These are phyloP conservation scores for Crotalaria pallida DNA, from an alignment of 306 rosid genomes.

Conservation along the genomic window DNA sequence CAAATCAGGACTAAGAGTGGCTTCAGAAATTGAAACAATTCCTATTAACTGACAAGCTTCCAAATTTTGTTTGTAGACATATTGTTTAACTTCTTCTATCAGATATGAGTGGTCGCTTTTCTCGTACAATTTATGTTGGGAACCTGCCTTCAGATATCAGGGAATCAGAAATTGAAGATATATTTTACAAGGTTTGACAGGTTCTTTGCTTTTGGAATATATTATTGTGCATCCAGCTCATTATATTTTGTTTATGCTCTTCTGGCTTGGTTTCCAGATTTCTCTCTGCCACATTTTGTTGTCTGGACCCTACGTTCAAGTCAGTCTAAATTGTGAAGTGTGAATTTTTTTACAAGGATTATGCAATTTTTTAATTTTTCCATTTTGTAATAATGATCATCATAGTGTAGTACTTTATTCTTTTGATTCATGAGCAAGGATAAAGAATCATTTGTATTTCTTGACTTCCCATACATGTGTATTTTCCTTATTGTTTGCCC, in stretches of 20 bases:
- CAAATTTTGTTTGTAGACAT: conserved; percentile 44
- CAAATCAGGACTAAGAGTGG: conserved; percentile 31
- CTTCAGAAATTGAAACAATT: conserved; percentile 14
- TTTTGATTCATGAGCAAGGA: neutral
- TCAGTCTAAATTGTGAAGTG: neutral
- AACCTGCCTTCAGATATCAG: conserved; percentile 91
- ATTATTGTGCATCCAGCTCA: neutral
- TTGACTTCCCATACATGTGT: too few species aligned
- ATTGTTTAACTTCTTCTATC: conserved; percentile 25
- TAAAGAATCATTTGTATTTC: neutral
- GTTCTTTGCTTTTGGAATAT: neutral
- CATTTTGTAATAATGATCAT: neutral
- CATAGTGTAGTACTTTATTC: neutral
- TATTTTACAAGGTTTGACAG: conserved; percentile 75
- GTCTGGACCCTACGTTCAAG: neutral
- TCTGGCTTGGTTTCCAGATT: neutral
- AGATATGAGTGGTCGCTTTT: conserved; percentile 95
- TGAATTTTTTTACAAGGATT: neutral
- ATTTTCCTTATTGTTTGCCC: neutral
- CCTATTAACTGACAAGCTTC: conserved; percentile 21
- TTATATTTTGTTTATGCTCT: neutral
- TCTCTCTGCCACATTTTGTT: neutral
- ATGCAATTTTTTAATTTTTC: neutral
- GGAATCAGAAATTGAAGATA: conserved; percentile 87
- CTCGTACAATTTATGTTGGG: conserved; percentile 98